phyloP scores from a whole-genome alignment of 192 early-diverging fungal species.

The Podochytrium sp. region DNA sequence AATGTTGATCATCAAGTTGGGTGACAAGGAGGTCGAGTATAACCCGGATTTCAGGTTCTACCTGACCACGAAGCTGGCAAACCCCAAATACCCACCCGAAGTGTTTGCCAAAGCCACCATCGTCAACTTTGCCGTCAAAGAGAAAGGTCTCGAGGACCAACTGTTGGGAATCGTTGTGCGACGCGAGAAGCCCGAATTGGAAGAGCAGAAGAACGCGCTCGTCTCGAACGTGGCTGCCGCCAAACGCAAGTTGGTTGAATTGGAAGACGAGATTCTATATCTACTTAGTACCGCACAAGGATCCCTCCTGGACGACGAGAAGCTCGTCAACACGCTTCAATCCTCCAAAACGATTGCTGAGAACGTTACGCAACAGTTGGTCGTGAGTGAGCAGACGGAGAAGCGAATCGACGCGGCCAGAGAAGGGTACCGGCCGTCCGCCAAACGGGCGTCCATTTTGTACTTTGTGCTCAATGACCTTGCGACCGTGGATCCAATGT shows the following conservation, averaged over 20 bases:
- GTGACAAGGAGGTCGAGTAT: conserved; percentile 68
- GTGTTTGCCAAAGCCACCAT: conserved; percentile 69
- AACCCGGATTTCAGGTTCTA: conserved; percentile 66
- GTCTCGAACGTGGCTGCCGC: conserved; percentile 63
- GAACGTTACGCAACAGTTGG: conserved; percentile 63
- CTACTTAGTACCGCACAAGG: conserved; percentile 69
- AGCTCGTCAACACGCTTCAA: conserved; percentile 66
- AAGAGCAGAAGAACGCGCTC: conserved; percentile 63
- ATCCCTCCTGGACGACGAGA: conserved; percentile 64
- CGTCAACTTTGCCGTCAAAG: conserved; percentile 68
- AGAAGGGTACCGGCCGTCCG: conserved; percentile 63
- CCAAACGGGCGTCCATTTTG: conserved; percentile 62
- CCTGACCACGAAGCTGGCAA: conserved; percentile 63
- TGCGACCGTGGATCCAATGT: conserved; percentile 67
- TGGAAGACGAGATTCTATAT: conserved; percentile 65
- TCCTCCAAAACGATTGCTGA: conserved; percentile 63
- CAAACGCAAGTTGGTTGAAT: conserved; percentile 60
- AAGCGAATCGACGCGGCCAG: conserved; percentile 64
- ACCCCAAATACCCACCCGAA: conserved; percentile 64
- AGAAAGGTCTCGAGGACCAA: conserved; percentile 66
- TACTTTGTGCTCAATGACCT: conserved; percentile 67
- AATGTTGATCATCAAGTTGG: conserved; percentile 54
- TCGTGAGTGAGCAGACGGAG: conserved; percentile 66
- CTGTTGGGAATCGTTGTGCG: conserved; percentile 63
- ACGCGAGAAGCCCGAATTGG: conserved; percentile 62